Conservation (phyloP, 169 alveolate genomes). For the Plasmodium reichenowi region DNA sequence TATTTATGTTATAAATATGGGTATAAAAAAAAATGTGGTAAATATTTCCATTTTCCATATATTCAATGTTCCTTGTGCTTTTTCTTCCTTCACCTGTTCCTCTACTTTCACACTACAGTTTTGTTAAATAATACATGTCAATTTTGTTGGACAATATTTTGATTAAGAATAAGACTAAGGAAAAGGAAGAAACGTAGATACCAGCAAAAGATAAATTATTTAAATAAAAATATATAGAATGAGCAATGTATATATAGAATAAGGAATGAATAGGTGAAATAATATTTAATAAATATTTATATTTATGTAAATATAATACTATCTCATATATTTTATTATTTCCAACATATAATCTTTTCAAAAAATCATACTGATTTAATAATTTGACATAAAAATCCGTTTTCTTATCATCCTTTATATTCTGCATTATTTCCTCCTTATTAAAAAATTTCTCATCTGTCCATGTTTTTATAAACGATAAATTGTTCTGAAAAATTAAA, state of each 20-base stretch:
- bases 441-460: conserved; percentile 75
- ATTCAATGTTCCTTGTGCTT: too few species aligned
- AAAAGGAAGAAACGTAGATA: conserved; percentile 68
- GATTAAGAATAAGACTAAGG: conserved; percentile 29
- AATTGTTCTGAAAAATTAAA: conserved; percentile 53
- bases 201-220: conserved; percentile 71
- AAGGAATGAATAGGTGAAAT: conserved; percentile 58
- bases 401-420: conserved; percentile 33
- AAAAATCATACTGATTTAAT: conserved; percentile 50
- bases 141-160: conserved; percentile 56
- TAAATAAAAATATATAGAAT: conserved; percentile 66
- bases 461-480: conserved; percentile 55
- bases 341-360: conserved; percentile 62
- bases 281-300: conserved; percentile 65
- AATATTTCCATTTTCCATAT: background rate
- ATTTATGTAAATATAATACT: conserved; percentile 42
- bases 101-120: background rate
- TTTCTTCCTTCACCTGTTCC: background rate
- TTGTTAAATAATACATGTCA: conserved; percentile 54
- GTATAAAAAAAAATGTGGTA: background rate
- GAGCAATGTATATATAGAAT: conserved; percentile 71
- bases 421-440: conserved; percentile 41
- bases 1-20: background rate
- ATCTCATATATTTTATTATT: conserved; percentile 68
- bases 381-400: conserved; percentile 71